phyloP scores from a whole-genome alignment of 2,329 filamentous ascomycete species.

The Lithohypha guttulata region DNA sequence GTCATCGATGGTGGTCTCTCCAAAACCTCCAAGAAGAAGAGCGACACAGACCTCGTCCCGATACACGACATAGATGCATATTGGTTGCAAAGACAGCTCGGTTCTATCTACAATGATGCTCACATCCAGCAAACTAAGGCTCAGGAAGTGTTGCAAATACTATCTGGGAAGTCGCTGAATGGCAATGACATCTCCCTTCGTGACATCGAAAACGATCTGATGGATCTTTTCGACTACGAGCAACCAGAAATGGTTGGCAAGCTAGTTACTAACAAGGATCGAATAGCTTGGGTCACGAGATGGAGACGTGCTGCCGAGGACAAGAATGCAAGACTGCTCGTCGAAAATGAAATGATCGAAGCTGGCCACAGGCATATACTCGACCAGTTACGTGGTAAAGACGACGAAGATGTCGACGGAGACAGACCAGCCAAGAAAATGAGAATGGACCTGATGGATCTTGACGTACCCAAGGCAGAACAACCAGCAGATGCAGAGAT shows the following conservation, averaged over 20 bases:
- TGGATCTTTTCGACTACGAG: slow-evolving; percentile 97
- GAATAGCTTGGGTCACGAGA: slow-evolving; percentile 88
- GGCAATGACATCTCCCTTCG: slow-evolving; percentile 76
- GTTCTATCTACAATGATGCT: slow-evolving; percentile 75
- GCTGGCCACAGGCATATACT: slow-evolving; percentile 79
- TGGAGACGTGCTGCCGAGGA: slow-evolving; percentile 74
- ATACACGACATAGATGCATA: slow-evolving; percentile 92
- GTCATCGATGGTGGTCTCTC: slow-evolving; percentile 61
- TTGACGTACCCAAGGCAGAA: slow-evolving; percentile 59
- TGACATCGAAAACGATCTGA: slow-evolving; percentile 95
- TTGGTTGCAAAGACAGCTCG: slow-evolving; percentile 91
- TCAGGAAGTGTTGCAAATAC: slow-evolving; percentile 66
- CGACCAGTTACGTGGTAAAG: slow-evolving; percentile 72
- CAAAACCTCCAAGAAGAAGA: slow-evolving; percentile 37
- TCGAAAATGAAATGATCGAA: slow-evolving; percentile 85
- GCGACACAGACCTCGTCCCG: slow-evolving; percentile 47
- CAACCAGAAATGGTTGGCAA: slow-evolving; percentile 86
- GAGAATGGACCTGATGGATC: slow-evolving; percentile 74
- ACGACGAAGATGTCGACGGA: slow-evolving; percentile 40
- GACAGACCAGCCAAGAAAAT: slow-evolving; percentile 66
- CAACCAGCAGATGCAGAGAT: slow-evolving; percentile 43
- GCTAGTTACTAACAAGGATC: slow-evolving; percentile 82
- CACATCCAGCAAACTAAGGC: slow-evolving; percentile 93
- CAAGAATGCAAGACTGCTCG: slow-evolving; percentile 56
- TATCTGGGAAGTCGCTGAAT: slow-evolving; percentile 62